Conservation (phyloP, 306 rosid genomes). For the Coriaria nepalensis region DNA sequence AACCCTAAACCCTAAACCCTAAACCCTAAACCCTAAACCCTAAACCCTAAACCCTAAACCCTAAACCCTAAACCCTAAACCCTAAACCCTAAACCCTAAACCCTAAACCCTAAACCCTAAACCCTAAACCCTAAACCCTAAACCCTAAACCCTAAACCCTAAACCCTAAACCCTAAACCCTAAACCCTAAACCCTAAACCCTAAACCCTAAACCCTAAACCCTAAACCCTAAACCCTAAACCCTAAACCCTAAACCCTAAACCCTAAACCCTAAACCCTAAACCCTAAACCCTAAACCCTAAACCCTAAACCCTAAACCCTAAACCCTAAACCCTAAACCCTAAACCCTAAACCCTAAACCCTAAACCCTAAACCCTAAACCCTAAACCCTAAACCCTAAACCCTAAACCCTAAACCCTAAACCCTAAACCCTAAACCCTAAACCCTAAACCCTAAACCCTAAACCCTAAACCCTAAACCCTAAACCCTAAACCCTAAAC, state of each 20-base stretch:
- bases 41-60: not conserved
- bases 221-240: not conserved
- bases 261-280: constrained; percentile 2
- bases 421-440: not conserved
- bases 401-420: not conserved
- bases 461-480: not conserved
- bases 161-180: not conserved
- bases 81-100: constrained; percentile 8
- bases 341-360: not conserved
- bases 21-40: not conserved
- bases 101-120: constrained; percentile 5
- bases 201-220: not conserved
- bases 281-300: constrained; percentile 5
- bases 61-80: constrained; percentile 5
- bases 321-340: constrained; percentile 5
- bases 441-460: not conserved
- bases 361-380: constrained; percentile 4
- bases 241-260: not conserved
- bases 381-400: not conserved
- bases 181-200: not conserved
- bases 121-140: constrained; percentile 1
- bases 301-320: constrained; percentile 3
- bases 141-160: not conserved
- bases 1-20: constrained; percentile 1
- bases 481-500: too few species aligned